Conservation (phyloP, 208 protist genomes). For the Porcisia deanei region DNA sequence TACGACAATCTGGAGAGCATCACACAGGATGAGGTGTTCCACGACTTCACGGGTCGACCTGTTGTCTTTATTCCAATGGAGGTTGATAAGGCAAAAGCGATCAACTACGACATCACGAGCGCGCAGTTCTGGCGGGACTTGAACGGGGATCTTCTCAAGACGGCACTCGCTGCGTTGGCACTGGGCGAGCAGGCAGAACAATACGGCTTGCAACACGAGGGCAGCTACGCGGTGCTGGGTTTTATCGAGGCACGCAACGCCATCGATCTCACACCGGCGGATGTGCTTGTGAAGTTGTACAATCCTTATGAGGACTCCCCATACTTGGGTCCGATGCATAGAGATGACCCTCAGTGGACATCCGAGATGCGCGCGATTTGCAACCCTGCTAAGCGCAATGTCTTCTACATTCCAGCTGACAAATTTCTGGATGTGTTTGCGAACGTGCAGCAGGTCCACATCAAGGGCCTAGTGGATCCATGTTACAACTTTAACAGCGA, state of each 20-base stretch:
- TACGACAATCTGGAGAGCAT: constrained; percentile 66
- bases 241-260: constrained; percentile 44
- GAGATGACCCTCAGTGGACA: constrained; percentile 53
- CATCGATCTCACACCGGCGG: constrained; percentile 40
- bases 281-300: constrained; percentile 75
- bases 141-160: constrained; percentile 35
- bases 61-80: constrained; percentile 56
- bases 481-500: constrained; percentile 71
- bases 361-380: constrained; percentile 40
- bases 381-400: constrained; percentile 39
- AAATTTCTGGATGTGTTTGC: constrained; percentile 55
- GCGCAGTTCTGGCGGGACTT: constrained; percentile 64
- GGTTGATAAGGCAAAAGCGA: constrained; percentile 33
- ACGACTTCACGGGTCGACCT: constrained; percentile 63
- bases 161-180: constrained; percentile 50
- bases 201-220: constrained; percentile 55
- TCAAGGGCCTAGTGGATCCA: constrained; percentile 38
- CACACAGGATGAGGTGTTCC: constrained; percentile 48
- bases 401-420: constrained; percentile 71
- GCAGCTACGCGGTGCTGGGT: constrained; percentile 65
- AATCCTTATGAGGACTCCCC: constrained; percentile 62
- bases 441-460: constrained; percentile 46
- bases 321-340: constrained; percentile 73
- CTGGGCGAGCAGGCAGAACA: constrained; percentile 38
- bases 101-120: constrained; percentile 58